Conservation (phyloP, 495 filamentous ascomycete species). For the Daldinia decipiens region DNA sequence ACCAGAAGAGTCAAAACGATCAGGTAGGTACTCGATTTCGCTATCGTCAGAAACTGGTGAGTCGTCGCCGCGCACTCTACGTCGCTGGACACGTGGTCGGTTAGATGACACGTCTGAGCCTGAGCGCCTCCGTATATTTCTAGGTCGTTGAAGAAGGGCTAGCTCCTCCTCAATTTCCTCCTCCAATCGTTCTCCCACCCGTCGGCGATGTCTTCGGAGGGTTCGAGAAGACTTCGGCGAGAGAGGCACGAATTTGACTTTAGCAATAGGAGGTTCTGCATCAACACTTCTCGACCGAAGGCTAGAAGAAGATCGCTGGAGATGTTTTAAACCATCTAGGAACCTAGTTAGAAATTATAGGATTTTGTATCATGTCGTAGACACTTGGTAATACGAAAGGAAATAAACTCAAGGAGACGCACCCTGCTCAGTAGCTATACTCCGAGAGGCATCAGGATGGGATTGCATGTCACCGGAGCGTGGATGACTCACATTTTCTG, state of each 20-base stretch:
- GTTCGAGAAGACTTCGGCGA: slow-evolving; percentile 55
- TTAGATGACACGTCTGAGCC: slow-evolving; percentile 52
- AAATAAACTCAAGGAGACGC: slow-evolving; percentile 49
- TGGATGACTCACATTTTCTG: slow-evolving; percentile 53
- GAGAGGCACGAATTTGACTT: slow-evolving; percentile 57
- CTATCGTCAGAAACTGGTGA: slow-evolving; percentile 45
- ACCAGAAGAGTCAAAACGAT: slow-evolving; percentile 73
- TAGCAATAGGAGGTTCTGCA: slow-evolving; percentile 39
- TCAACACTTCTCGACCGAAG: background rate
- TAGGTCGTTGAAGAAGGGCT: slow-evolving; percentile 19
- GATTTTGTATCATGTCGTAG: slow-evolving; percentile 3
- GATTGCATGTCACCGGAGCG: slow-evolving; percentile 40
- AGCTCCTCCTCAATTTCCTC: slow-evolving; percentile 16
- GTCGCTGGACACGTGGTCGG: slow-evolving; percentile 37
- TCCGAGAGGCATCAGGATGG: slow-evolving; percentile 46
- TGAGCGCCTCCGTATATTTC: slow-evolving; percentile 40
- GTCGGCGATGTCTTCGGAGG: slow-evolving; percentile 51
- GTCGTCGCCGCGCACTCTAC: slow-evolving; percentile 23
- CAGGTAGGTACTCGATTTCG: slow-evolving; percentile 64
- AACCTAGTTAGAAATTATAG: slow-evolving; percentile 19
- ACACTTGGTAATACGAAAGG: slow-evolving; percentile 8
- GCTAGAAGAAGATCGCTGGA: slow-evolving; percentile 14
- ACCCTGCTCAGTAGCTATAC: slow-evolving; percentile 49
- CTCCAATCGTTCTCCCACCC: slow-evolving; percentile 19
- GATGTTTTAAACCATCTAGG: slow-evolving; percentile 54